These are phyloP conservation scores for Botrytis porri DNA, from an alignment of 2,329 filamentous ascomycete genomes.

Conservation along the genomic window DNA sequence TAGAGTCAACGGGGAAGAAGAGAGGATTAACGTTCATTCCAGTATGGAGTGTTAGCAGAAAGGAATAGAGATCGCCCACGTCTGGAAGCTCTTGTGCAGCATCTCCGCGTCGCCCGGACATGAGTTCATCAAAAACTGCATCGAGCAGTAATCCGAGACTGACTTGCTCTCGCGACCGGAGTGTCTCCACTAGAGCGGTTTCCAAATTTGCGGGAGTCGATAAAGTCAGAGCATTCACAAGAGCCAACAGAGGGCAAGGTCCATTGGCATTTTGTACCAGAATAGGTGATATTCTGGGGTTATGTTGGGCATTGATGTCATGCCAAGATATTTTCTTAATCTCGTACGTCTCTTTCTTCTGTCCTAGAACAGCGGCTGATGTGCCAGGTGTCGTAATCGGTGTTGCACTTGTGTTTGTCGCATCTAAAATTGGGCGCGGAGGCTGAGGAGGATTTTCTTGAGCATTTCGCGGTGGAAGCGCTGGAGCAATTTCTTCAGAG, in stretches of 20 bases:
- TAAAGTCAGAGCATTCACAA: slow-evolving; percentile 88
- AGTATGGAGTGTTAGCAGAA: slow-evolving; percentile 84
- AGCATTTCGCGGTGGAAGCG: slow-evolving; percentile 33
- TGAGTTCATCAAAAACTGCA: slow-evolving; percentile 89
- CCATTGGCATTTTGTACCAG: slow-evolving; percentile 92
- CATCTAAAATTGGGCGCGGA: slow-evolving; percentile 28
- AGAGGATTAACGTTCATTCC: slow-evolving; percentile 98
- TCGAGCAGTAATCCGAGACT: slow-evolving; percentile 82
- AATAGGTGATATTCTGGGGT: slow-evolving; percentile 76
- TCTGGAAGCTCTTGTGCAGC: slow-evolving; percentile 68
- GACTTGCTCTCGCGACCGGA: slow-evolving; percentile 80
- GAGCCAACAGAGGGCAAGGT: slow-evolving; percentile 85
- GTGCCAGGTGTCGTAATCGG: slow-evolving; percentile 22
- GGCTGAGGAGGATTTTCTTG: slow-evolving; percentile 31
- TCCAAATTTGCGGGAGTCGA: slow-evolving; percentile 67
- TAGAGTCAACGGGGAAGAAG: slow-evolving; percentile 61
- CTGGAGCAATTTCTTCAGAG: slow-evolving; percentile 28
- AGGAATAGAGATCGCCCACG: slow-evolving; percentile 81
- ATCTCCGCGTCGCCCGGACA: slow-evolving; percentile 68
- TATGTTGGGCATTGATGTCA: slow-evolving; percentile 58
- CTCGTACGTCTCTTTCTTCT: slow-evolving; percentile 71
- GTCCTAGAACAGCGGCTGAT: slow-evolving; percentile 22
- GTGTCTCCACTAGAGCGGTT: slow-evolving; percentile 72
- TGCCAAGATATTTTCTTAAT: slow-evolving; percentile 90
- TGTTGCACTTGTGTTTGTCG: slow-evolving; percentile 22